phyloP scores from a whole-genome alignment of 2,329 filamentous ascomycete species.

The Fusarium armeniacum region DNA sequence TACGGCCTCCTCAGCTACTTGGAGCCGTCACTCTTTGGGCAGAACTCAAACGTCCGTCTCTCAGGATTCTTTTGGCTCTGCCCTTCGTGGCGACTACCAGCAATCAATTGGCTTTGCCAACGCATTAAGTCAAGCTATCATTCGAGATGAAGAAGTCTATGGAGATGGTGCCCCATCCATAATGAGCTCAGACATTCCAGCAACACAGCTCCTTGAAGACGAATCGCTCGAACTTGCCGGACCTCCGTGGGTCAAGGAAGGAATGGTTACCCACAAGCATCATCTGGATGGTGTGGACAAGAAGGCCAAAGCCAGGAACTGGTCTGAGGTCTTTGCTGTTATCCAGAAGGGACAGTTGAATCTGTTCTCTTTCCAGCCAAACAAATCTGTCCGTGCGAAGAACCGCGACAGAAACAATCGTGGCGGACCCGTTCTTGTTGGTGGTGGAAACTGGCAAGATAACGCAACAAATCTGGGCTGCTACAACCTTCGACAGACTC shows the following conservation, averaged over 20 bases:
- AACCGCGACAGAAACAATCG: slow-evolving; percentile 66
- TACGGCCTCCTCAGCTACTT: slow-evolving; percentile 85
- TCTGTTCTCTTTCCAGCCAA: slow-evolving; percentile 91
- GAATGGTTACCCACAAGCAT: slow-evolving; percentile 95
- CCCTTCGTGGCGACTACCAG: slow-evolving; percentile 85
- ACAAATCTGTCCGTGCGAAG: slow-evolving; percentile 81
- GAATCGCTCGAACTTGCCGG: slow-evolving; percentile 92
- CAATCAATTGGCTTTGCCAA: slow-evolving; percentile 98
- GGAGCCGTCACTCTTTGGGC: slow-evolving; percentile 93
- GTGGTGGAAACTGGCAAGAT: slow-evolving; percentile 98
- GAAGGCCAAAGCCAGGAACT: slow-evolving; percentile 92
- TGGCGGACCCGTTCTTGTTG: slow-evolving; percentile 75
- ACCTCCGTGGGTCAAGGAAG: slow-evolving; percentile 98
- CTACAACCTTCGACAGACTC: slow-evolving; percentile 90
- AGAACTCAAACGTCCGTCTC: slow-evolving; percentile 93
- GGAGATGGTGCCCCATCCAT: slow-evolving; percentile 63
- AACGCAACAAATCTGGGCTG: slow-evolving; percentile 91
- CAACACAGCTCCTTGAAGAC: slow-evolving; percentile 83
- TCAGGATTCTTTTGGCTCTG: slow-evolving; percentile 88
- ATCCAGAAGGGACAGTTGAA: slow-evolving; percentile 95
- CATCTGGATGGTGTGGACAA: slow-evolving; percentile 92
- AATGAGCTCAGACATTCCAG: slow-evolving; percentile 71
- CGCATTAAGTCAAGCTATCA: slow-evolving; percentile 95
- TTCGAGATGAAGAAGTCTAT: slow-evolving; percentile 82
- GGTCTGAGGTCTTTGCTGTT: slow-evolving; percentile 95